Conservation (phyloP, 352 stramenopile species). For the Globisporangium nunn region DNA sequence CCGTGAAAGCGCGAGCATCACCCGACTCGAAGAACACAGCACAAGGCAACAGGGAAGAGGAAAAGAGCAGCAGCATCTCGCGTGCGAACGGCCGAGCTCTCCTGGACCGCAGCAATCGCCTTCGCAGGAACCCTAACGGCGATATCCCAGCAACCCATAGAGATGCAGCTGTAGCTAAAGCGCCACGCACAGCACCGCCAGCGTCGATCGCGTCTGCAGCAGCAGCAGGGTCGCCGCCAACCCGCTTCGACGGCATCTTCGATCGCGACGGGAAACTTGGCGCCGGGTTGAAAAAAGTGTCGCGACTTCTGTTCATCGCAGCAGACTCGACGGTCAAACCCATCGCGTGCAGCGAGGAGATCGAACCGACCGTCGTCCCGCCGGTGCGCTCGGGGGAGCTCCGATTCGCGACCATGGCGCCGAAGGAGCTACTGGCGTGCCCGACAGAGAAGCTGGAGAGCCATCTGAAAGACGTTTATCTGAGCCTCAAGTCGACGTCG, state of each 20-base stretch:
- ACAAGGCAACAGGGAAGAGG: background rate
- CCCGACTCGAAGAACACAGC: background rate
- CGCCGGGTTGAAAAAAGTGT: conserved; percentile 31
- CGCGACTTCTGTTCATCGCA: conserved; percentile 52
- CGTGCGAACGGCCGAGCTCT: background rate
- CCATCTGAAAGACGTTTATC: conserved; percentile 72
- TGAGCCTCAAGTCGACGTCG: conserved; percentile 45
- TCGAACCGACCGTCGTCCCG: conserved; percentile 30
- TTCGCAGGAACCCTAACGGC: conserved; percentile 1
- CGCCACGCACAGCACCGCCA: conserved; percentile 27
- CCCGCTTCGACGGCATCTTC: conserved; percentile 23
- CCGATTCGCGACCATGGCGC: conserved; percentile 27
- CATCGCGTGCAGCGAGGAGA: conserved; percentile 48
- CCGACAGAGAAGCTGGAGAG: conserved; percentile 46
- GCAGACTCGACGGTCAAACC: conserved; percentile 52
- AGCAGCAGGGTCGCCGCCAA: background rate
- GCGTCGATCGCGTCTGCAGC: conserved; percentile 1
- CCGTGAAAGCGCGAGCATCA: conserved; percentile 2
- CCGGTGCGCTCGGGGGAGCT: conserved; percentile 21
- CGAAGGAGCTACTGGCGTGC: conserved; percentile 35
- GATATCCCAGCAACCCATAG: background rate
- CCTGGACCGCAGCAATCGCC: background rate
- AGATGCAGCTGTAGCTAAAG: background rate
- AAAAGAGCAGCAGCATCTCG: background rate
- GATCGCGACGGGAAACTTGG: conserved; percentile 24